These are phyloP conservation scores for Cladophialophora bantiana DNA, from an alignment of 2,329 filamentous ascomycete species.

Conservation along the genomic window DNA sequence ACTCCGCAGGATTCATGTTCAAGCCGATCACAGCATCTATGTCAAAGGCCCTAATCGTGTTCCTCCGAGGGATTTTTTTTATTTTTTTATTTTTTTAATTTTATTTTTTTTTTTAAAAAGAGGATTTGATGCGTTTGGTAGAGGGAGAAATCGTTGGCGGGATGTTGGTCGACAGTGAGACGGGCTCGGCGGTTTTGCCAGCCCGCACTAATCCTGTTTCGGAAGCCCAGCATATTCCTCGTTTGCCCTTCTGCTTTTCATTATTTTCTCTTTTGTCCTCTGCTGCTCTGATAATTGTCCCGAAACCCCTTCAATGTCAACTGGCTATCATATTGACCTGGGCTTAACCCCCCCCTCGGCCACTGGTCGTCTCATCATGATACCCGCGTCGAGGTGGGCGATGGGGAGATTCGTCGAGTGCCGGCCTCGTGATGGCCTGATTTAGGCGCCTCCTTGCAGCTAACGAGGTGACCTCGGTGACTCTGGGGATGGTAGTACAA, in stretches of 20 bases:
- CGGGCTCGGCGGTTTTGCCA: neutral
- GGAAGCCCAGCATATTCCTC: neutral
- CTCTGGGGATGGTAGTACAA: slow-evolving; percentile 3
- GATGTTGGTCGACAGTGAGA: neutral
- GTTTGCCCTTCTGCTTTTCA: neutral
- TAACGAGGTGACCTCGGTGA: neutral
- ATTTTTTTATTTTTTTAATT: too few species aligned
- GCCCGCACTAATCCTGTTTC: neutral
- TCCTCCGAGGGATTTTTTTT: too few species aligned
- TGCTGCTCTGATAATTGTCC: neutral
- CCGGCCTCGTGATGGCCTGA: slow-evolving; percentile 32
- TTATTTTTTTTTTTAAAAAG: too few species aligned
- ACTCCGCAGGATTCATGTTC: slow-evolving; percentile 1
- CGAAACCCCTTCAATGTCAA: neutral
- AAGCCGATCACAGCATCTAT: neutral
- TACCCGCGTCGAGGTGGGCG: neutral
- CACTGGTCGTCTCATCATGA: slow-evolving; percentile 26
- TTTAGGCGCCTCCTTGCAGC: slow-evolving; percentile 26
- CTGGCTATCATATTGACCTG: neutral
- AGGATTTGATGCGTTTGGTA: neutral
- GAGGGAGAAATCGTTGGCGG: neutral
- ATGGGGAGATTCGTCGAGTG: slow-evolving; percentile 8
- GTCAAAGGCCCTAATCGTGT: neutral
- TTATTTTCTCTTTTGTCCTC: neutral
- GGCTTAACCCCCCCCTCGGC: neutral